Evolutionary conservation across 2,329 filamentous ascomycete species (phyloP), one percentile per base, ranked within the genome.

Genomic region (Talaromyces sp.): DNA sequence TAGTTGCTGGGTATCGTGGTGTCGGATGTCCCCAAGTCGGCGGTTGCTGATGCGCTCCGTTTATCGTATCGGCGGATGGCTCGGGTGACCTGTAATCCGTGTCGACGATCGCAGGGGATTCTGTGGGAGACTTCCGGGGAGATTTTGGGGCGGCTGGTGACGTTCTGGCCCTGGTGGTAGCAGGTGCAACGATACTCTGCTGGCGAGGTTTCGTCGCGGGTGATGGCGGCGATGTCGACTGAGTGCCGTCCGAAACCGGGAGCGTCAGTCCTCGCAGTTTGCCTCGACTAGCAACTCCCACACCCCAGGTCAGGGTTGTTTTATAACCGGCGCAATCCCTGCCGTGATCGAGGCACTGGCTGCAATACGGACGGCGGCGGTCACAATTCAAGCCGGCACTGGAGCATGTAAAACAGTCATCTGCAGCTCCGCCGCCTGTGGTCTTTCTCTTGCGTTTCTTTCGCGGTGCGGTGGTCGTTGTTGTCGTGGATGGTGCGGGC

Each of bases 301-400:
- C 92, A 49, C 93, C 93, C 94, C 94, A 98, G 56, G 94, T 98
- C 79, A 98, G 84, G 71, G 94, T 93, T 17, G 94, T 98, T 81
- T 96, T 96, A 84, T 98, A 98, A 66, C 94, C 94, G 33, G 92
- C 93, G 81, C 94, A 98, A 75, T 96, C 93, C 76, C 92, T 93
- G 69, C 93, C 93, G 69, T 92, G 85, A 71, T 97, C 92, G 68
- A 98, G 86, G 78, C 94, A 99, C 79, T 93, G 93, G 52, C 93
- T 93, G 81, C 95, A 98, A 80, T 97, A 98, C 9, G 94, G 94
- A 72, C 94, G 87, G 75, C 92, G 88, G 71, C 94, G 89, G 80
- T 98, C 94, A 82, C 94, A 99, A 78, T 92, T 91, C 68, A 90
- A 84, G 72, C 88, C 89, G 74, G 90, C 87, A 81, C 93, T 95